A percentile compares a stretch with the other conserved stretches of the same genome.
These are phyloP conservation scores for Penicillium sp. DNA, from an alignment of 2,329 filamentous ascomycete genomes.

Conservation along the genomic window DNA sequence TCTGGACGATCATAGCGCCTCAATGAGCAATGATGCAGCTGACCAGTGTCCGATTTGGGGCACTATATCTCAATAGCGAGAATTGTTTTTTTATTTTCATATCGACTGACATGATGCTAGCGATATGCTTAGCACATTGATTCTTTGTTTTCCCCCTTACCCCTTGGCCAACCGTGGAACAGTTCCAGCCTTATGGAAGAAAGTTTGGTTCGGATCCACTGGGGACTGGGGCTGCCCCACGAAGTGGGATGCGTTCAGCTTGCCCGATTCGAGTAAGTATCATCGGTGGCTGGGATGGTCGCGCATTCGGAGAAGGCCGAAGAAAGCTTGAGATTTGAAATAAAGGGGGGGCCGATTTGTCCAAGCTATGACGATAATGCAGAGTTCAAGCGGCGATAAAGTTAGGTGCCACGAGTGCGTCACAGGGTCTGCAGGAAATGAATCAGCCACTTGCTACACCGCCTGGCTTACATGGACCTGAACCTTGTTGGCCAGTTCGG, in stretches of 20 bases:
- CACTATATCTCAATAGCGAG: background rate
- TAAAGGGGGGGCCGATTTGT: background rate
- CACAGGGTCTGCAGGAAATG: background rate
- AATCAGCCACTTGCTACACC: background rate
- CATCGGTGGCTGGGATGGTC: slow-evolving; percentile 3
- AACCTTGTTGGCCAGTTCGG: no score
- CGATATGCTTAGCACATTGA: background rate
- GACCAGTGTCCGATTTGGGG: background rate
- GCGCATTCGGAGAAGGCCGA: background rate
- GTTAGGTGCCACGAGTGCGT: slow-evolving; percentile 8
- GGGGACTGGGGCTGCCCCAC: slow-evolving; percentile 3
- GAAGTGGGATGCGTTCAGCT: background rate
- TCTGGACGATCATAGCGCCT: background rate
- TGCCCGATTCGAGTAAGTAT: background rate
- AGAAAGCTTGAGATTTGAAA: background rate
- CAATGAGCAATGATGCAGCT: background rate
- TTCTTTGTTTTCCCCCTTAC: background rate
- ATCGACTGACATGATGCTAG: background rate
- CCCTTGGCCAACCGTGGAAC: no score
- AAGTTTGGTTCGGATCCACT: background rate
- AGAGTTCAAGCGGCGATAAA: background rate
- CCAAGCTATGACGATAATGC: background rate
- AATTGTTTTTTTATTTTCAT: background rate
- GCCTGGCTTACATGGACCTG: background rate
- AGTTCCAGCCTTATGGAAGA: background rate